Evolutionary conservation across 2,329 filamentous ascomycete genomes (phyloP).

Genomic region (Ascosphaera apis): DNA sequence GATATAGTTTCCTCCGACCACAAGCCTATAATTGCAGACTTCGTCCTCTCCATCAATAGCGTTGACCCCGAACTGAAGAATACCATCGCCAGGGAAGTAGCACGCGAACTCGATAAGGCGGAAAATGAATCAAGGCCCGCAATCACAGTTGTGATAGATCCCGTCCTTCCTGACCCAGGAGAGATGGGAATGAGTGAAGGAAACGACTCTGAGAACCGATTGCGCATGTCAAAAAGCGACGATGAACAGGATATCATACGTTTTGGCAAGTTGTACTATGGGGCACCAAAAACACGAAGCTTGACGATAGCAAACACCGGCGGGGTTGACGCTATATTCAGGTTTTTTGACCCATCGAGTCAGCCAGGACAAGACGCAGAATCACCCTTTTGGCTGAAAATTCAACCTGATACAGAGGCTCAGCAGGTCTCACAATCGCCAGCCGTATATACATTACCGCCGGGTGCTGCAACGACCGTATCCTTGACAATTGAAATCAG

Average conservation of each 20-base stretch:
- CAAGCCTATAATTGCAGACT: conserved; percentile 70
- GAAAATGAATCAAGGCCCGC: conserved; percentile 77
- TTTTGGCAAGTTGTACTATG: conserved; percentile 53
- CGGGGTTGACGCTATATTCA: conserved; percentile 53
- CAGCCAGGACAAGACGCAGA: too few relatives aligned
- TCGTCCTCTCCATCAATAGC: conserved; percentile 65
- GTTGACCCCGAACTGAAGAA: conserved; percentile 69
- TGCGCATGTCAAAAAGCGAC: too few relatives aligned
- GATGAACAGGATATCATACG: conserved; percentile 37
- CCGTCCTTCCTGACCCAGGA: conserved; percentile 14
- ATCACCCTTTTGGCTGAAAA: too few relatives aligned
- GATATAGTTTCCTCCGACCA: conserved; percentile 82
- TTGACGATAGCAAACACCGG: conserved; percentile 87
- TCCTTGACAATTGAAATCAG: conserved; percentile 45
- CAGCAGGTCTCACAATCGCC: conserved; percentile 8
- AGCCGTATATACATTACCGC: conserved; percentile 45
- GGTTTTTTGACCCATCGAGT: too few relatives aligned
- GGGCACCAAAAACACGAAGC: conserved; percentile 38
- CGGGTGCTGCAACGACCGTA: conserved; percentile 58
- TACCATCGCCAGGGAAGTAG: conserved; percentile 65
- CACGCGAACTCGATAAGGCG: conserved; percentile 63
- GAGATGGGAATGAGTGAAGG: too few relatives aligned
- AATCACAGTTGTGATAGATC: conserved; percentile 62
- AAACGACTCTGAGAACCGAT: too few relatives aligned
- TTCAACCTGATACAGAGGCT: too few relatives aligned